These are phyloP conservation scores for Boletus tylopilopsis DNA, from an alignment of 768 basidiomycete genomes.

Conservation along the genomic window DNA sequence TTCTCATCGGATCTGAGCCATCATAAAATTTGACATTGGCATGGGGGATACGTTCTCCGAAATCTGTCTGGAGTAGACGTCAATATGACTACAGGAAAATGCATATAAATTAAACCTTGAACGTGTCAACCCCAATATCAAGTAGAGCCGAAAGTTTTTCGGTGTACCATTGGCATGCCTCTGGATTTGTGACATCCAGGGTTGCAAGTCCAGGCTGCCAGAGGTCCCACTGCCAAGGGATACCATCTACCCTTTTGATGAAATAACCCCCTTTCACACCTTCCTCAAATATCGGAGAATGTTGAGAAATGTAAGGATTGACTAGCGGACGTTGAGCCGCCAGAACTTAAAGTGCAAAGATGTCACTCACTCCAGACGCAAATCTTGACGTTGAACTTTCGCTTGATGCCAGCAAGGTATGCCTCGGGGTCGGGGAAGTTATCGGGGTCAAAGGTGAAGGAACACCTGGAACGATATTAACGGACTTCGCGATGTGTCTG, in stretches of 20 bases:
- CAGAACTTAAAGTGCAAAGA: not conserved
- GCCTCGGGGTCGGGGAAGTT: slow-evolving; percentile 70
- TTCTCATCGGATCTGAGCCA: slow-evolving; percentile 61
- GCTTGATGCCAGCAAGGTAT: slow-evolving; percentile 58
- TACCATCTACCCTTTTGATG: slow-evolving; percentile 64
- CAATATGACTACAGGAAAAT: not conserved
- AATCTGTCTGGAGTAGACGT: slow-evolving; percentile 52
- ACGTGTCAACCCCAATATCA: slow-evolving; percentile 44
- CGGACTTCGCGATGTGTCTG: not conserved
- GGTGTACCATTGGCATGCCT: slow-evolving; percentile 45
- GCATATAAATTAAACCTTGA: slow-evolving; percentile 41
- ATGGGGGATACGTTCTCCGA: slow-evolving; percentile 75
- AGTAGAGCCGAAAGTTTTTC: slow-evolving; percentile 40
- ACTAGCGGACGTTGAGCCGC: slow-evolving; percentile 36
- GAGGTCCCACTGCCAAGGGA: slow-evolving; percentile 66
- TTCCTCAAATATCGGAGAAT: slow-evolving; percentile 66
- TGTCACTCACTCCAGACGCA: slow-evolving; percentile 61
- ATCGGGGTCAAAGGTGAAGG: slow-evolving; percentile 74
- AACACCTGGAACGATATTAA: slow-evolving; percentile 46
- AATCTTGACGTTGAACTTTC: slow-evolving; percentile 63
- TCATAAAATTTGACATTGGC: slow-evolving; percentile 58
- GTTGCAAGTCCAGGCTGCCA: slow-evolving; percentile 65
- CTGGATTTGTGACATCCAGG: slow-evolving; percentile 63
- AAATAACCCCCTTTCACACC: slow-evolving; percentile 65
- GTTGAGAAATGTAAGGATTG: slow-evolving; percentile 72